Conservation (phyloP, 2,329 filamentous ascomycete genomes). For the Sarocladium strictum region DNA sequence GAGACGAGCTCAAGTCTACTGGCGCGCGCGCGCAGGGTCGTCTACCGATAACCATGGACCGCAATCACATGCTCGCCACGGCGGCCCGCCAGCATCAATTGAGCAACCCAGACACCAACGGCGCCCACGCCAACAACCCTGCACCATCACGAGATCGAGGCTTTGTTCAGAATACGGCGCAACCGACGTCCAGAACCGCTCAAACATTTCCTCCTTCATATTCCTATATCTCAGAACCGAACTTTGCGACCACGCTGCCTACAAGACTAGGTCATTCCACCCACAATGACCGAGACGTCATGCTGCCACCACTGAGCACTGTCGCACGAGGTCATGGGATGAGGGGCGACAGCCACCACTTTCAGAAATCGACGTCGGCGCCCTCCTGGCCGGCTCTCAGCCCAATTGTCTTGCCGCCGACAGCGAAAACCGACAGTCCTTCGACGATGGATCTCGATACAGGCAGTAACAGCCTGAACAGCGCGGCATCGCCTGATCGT, state of each 20-base stretch:
- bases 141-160: background rate
- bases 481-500: slow-evolving; percentile 40
- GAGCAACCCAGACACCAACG: background rate
- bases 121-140: background rate
- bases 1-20: background rate
- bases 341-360: background rate
- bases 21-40: background rate
- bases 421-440: slow-evolving; percentile 37
- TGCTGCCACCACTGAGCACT: slow-evolving; percentile 30
- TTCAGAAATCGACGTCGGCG: background rate
- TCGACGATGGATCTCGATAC: slow-evolving; percentile 43
- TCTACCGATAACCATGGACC: slow-evolving; percentile 25
- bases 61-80: slow-evolving; percentile 39
- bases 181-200: background rate
- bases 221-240: background rate
- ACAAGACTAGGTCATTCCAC: slow-evolving; percentile 14
- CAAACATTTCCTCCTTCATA: background rate
- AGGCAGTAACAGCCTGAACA: slow-evolving; percentile 32
- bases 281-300: slow-evolving; percentile 22
- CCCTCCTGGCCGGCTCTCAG: slow-evolving; percentile 44
- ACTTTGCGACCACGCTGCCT: background rate
- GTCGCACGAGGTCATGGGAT: slow-evolving; percentile 20
- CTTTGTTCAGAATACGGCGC: background rate
- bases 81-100: slow-evolving; percentile 13
- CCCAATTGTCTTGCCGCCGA: slow-evolving; percentile 25